These are phyloP conservation scores for Pinus taeda DNA, from an alignment of 75 land plant species.

Conservation along the genomic window DNA sequence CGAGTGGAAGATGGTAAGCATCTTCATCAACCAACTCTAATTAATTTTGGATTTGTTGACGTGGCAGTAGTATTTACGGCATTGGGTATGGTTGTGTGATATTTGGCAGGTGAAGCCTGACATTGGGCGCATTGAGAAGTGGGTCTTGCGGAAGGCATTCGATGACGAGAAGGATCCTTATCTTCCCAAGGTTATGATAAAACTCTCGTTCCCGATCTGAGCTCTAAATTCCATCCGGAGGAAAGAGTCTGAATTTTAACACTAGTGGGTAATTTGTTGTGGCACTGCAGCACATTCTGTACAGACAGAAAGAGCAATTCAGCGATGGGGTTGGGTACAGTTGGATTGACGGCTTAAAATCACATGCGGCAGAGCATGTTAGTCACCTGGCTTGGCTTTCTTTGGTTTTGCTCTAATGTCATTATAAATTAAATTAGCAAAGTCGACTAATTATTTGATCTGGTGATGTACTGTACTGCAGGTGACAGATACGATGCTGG, in stretches of 20 bases:
- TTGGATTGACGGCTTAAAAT: conserved; percentile 96
- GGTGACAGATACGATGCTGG: conserved; percentile 82
- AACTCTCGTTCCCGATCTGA: too few species aligned
- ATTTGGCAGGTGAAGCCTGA: conserved; percentile 24
- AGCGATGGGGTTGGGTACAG: conserved; percentile 99
- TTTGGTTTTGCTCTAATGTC: too few species aligned
- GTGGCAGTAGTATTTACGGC: not conserved
- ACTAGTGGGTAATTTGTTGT: too few species aligned
- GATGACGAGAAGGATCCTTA: conserved; percentile 80
- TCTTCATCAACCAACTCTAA: too few species aligned
- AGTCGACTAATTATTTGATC: too few species aligned
- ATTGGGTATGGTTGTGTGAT: not conserved
- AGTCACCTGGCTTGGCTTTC: too few species aligned
- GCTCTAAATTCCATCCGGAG: too few species aligned
- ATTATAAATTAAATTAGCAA: too few species aligned
- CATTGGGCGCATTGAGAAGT: conserved; percentile 81
- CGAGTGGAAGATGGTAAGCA: conserved; percentile 80
- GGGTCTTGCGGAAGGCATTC: conserved; percentile 82
- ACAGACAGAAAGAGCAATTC: conserved; percentile 98
- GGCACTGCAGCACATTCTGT: conserved; percentile 78
- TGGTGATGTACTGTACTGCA: conserved; percentile 10
- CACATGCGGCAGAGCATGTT: conserved; percentile 44
- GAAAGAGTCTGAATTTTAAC: too few species aligned
- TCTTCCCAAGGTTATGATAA: conserved; percentile 60
- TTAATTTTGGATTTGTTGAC: too few species aligned